Conservation (phyloP, 1,139 yeast species). For the Arxiozyma slooffiae region DNA sequence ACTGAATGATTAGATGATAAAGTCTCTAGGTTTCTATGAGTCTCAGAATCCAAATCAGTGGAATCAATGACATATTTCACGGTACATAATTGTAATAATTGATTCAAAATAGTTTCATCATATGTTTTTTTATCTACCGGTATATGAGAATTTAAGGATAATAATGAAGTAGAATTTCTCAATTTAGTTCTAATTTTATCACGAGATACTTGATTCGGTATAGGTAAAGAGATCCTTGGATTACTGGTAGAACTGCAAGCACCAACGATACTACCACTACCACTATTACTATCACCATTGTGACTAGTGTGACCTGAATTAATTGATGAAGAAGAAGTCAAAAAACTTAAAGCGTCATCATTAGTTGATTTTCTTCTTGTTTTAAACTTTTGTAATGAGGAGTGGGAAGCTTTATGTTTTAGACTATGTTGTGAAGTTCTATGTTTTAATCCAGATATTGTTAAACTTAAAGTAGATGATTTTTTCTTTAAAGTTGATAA, state of each 20-base stretch:
- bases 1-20: constrained; percentile 9
- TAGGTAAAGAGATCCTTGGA: constrained; percentile 44
- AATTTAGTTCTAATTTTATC: constrained; percentile 45
- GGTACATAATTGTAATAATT: constrained; percentile 22
- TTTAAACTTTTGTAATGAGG: constrained; percentile 26
- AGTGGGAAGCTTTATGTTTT: constrained; percentile 27
- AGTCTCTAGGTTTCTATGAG: constrained; percentile 5
- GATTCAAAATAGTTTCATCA: constrained; percentile 20
- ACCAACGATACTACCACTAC: constrained; percentile 1
- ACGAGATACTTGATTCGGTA: constrained; percentile 45
- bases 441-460: constrained; percentile 21
- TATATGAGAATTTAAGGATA: constrained; percentile 33
- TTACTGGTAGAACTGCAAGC: constrained; percentile 10
- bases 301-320: constrained; percentile 3
- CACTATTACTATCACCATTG: background rate
- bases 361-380: background rate
- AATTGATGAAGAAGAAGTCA: constrained; percentile 5
- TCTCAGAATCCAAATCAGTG: constrained; percentile 7
- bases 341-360: background rate
- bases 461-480: constrained; percentile 22
- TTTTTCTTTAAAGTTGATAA: constrained; percentile 16
- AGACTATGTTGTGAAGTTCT: constrained; percentile 23
- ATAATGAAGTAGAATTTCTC: constrained; percentile 43
- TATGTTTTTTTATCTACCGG: constrained; percentile 20
- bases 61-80: constrained; percentile 14